Evolutionary conservation across 148 eudicot species (phyloP), one percentile per base, ranked within the genome.

Genomic region (Fagopyrum esculentum): DNA sequence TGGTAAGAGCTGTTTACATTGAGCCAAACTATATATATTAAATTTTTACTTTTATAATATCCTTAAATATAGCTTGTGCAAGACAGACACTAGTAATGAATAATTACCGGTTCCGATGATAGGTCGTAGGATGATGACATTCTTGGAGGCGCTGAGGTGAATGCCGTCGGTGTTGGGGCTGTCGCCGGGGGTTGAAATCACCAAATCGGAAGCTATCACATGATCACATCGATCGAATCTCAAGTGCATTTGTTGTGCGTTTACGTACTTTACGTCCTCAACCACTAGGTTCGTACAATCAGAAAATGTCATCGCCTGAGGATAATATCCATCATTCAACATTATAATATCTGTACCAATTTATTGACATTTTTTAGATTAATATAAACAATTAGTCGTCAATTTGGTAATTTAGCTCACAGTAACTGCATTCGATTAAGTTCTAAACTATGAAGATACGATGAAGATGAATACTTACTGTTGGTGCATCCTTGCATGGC

Each of bases 111-210:
- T 35, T 35, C 40, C 40, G 40, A 35, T 35, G 40, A 1, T 35
- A 35, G 40, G 40, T 35, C 40, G 40, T 35, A 35, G 40, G 40
- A 35, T 35, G 40, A 35, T 2, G 49, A 93, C 82, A 60, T 89
- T 83, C 56, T 80, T 66, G 10, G 93, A 81, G 3, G 55, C 85
- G 0, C 93, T 83, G 60, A 93, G 75, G 80, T 93, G 98, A 68
- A 93, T 88, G 49, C 97, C 98, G 72, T 93, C 98, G 2, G 98
- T 93, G 73, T 93, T 93, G 40, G 98, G 98, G 79, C 98, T 93
- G 0, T 72, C 46, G 70, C 64, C 86, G 0, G 93, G 97, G 26
- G 98, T 85, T 45, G 55, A 46, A 6, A 94, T 76, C 29, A 47
- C 54, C 70, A 94, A 80, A 80, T 87, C 74, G 19, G 85, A 85